Base-by-base conservation (phyloP, 108 stramenopile genomes). In the Cylindrotheca closterium region DNA sequence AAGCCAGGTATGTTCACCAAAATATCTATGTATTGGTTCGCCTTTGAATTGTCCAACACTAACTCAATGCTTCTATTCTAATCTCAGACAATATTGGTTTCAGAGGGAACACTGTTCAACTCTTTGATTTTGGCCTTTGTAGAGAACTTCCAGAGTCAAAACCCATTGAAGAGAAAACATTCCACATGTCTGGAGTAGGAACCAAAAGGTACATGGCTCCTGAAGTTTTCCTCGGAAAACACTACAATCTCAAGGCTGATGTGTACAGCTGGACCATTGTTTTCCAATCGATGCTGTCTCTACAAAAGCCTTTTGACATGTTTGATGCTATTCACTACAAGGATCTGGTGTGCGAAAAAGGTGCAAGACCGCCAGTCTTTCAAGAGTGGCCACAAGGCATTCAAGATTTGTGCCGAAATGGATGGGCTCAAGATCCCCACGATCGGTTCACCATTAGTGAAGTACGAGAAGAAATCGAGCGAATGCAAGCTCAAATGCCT, bases 91-190 rank as follows among this genome's bases (percentile, higher is more conserved):
- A 92, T 58, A 71, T 92, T 65, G 91, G 91, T 22, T 84, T 93
- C 51, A 77, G 74, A 48, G 51, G 58, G 19, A 64, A 85, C 50
- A 60, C 60, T 15, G 73, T 88, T 26, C 80, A 87, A 62, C 62
- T 93, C 23, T 89, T 89, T 78, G 92, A 93, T 62, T 93, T 93
- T 62, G 92, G 92, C 1, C 75, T 93, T 42, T 70, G 69, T 56
- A 68, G 75, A 4, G 79, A 84, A 46, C 59, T 87, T 25, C 66
- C 66, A 4, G 73, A 74, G 47, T 60, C 45, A 27, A 48, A 49
- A 26, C 60, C 60, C 17, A 19, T 51, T 0, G 60, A 67, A 58
- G 30, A 81, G 30, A 74, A 88, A 65, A 51, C 83, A 49, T 58
- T 77, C 67, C 52, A 85, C 77, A 82, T 78, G 81, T 78, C 71